A percentile compares a stretch with the other conserved stretches of the same genome.
Conservation (phyloP, 192 early-diverging fungal genomes). For the Geranomyces variabilis region DNA sequence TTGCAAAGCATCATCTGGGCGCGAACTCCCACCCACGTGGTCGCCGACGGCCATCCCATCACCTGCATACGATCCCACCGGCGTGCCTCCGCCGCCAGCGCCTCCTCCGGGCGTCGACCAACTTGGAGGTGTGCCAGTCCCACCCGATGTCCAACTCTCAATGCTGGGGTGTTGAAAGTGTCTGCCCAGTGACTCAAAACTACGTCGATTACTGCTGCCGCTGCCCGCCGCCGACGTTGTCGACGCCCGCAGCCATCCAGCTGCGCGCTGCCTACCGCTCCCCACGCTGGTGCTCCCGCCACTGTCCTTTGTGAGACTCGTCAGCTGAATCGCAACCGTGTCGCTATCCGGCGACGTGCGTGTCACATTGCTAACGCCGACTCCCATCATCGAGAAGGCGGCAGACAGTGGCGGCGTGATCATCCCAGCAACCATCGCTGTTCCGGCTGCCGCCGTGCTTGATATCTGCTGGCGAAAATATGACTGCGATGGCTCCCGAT, state of each 20-base stretch:
- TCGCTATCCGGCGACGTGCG: neutral
- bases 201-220: neutral
- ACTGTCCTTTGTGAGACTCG: slow-evolving; percentile 17
- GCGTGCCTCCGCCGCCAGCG: neutral
- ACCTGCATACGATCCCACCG: slow-evolving; percentile 2
- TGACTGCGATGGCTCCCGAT: slow-evolving; percentile 5
- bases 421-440: slow-evolving; percentile 17
- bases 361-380: slow-evolving; percentile 19
- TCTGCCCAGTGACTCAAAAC: neutral
- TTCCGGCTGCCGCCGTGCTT: neutral
- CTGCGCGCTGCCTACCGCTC: neutral
- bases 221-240: neutral
- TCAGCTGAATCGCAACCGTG: slow-evolving; percentile 24
- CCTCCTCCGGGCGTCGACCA: neutral
- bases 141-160: neutral
- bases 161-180: neutral
- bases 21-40: neutral
- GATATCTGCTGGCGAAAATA: slow-evolving; percentile 13
- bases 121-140: slow-evolving; percentile 8
- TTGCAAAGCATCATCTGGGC: neutral
- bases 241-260: slow-evolving; percentile 8
- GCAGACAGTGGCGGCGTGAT: slow-evolving; percentile 14
- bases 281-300: neutral
- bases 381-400: slow-evolving; percentile 27
- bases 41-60: neutral